Conservation (phyloP, 2,329 filamentous ascomycete genomes). For the Aspergillus fischeri region DNA sequence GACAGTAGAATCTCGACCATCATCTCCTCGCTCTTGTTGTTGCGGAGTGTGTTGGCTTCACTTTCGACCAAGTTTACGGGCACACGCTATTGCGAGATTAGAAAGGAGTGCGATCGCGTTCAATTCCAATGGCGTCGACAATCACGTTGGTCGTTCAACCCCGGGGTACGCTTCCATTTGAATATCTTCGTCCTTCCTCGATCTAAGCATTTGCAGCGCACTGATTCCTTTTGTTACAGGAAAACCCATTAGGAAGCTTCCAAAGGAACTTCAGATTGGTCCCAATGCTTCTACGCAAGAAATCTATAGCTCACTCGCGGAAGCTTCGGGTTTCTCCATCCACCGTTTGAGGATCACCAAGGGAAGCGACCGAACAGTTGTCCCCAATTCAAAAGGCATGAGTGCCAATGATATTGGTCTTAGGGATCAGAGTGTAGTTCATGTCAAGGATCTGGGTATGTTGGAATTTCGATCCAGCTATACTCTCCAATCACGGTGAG, state of each 20-base stretch:
- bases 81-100: neutral
- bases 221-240: constrained; percentile 39
- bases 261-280: constrained; percentile 51
- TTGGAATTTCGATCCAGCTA: neutral
- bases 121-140: constrained; percentile 30
- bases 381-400: constrained; percentile 51
- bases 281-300: constrained; percentile 50
- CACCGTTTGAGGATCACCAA: constrained; percentile 63
- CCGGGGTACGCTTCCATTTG: constrained; percentile 33
- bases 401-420: constrained; percentile 55
- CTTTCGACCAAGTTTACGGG: neutral
- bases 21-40: neutral
- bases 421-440: constrained; percentile 58
- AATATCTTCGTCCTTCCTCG: neutral
- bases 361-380: constrained; percentile 55
- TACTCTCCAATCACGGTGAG: neutral
- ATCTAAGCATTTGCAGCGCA: constrained; percentile 2
- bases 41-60: neutral
- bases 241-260: constrained; percentile 59
- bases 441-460: constrained; percentile 91
- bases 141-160: constrained; percentile 40
- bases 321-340: constrained; percentile 51
- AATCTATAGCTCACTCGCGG: constrained; percentile 56
- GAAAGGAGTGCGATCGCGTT: neutral
- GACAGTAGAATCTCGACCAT: neutral